Base-by-base conservation (phyloP, 805 yeast species). In the Metschnikowia cubensis region DNA sequence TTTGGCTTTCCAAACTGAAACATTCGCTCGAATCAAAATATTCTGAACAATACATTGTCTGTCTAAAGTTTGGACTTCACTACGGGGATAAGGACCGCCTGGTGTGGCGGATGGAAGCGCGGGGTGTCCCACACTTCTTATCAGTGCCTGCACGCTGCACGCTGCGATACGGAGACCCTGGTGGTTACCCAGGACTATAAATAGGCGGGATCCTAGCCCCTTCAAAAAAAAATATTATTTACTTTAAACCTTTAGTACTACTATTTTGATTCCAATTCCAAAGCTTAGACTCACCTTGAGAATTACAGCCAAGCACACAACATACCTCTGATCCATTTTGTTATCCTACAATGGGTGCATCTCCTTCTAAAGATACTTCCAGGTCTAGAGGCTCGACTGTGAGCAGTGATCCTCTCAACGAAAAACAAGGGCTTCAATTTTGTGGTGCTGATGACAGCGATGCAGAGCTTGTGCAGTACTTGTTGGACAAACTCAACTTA, bases 111-210 rank as follows among this genome's bases (percentile, higher is more conserved):
- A 13, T 17, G 18, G n/a, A 22, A 10, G 20, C 42, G 42, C 21
- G 20, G 15, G 41, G 22, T 22, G 20, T n/a, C 22, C 29, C 33
- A 33, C 38, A 33, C 4, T 18, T 17, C 33, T 43, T 43, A 43
- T 43, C 46, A 25, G 46, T 22, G 18, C n/a, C 46, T 43, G 46
- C 39, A 35, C 35, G 17, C 46, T 6, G 18, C 17, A 25, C 11
- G 11, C 29, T 25, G 29, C 13, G 15, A 13, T 21, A 8, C n/a
- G 15, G 21, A 34, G 39, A 43, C 39, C 38, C n/a, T 34, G 45
- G 45, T 42, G 45, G 45, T 42, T 42, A 42, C 21, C 38, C 14
- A 35, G 35, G 38, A 14, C 11, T 43, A 43, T 35, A 35, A 43
- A 25, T 43, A 35, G 45, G n/a, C 29, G 14, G 22, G 14, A 14